Evolutionary conservation across 2,329 filamentous ascomycete genomes (phyloP), one percentile per base, ranked within the genome.

Genomic region (Didymella lethalis): DNA sequence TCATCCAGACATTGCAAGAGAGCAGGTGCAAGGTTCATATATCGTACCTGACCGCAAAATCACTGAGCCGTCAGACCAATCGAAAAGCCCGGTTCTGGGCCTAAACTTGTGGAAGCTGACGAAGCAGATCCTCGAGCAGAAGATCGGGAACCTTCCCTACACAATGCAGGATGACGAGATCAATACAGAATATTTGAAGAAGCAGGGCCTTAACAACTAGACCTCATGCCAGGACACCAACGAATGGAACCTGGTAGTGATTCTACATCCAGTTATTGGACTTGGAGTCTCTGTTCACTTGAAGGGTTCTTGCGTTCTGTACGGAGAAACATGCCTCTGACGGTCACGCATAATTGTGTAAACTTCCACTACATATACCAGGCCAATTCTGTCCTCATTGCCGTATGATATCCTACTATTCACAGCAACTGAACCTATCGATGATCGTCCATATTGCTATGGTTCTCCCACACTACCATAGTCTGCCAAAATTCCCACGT

Each of bases 21-120:
- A 83, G 43, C 71, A 74, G 28, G 77, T 84, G 10, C 79, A 81
- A 59, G 82, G 81, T 1, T 65, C 72, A 56, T 85, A 84, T 60
- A 74, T 84, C 49, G 76, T 84, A 14, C 81, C 82, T 3, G 81
- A 84, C 59, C 72, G 79, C 16, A 84, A 83, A 68, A 75, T 82
- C 3, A 77, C 76, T 1, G 76, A 79, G 20, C 74, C 78, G 3
- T 78, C 75, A 3, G 77, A 72, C 8, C 76, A 82, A 61, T 80
- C 78, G 1, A 70, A 76, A 62, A 78, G 82, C 56, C 77, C 79
- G 43, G 72, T 73, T 38, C 62, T 84, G 56, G 74, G 77, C 5
- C 75, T 82, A 53, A 78, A 74, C 6, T 65, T 83, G 47, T 84
- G 82, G 81, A 74, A 67, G 40, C 62, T 84, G 61, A 81, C 77